A percentile compares a stretch with the other conserved stretches of the same genome.
These are phyloP conservation scores for Cucumis sativus DNA, from an alignment of 306 rosid species.

Conservation along the genomic window Cucumber_9930_V3 NC_026655.2:15905501-15906000, in stretches of 20 bases:
- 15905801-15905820: slow-evolving; percentile 16
- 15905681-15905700: slow-evolving; percentile 29
- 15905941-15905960: no score
- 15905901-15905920: no score
- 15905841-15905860: no score
- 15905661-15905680: slow-evolving; percentile 52
- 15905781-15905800: slow-evolving; percentile 23
- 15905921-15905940: no score
- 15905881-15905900: no score
- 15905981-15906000: no score
- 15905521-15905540: no score
- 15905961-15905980: no score
- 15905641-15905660: slow-evolving; percentile 23
- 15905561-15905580: neutral
- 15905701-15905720: neutral
- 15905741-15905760: neutral
- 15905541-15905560: no score
- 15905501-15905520: neutral
- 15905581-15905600: slow-evolving; percentile 19
- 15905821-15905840: slow-evolving; percentile 42
- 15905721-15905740: no score
- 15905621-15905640: slow-evolving; percentile 27
- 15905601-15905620: slow-evolving; percentile 53
- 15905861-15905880: no score
- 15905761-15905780: no score